Evolutionary conservation across 345 rosid species (phyloP).

Genomic region (Eucalyptus paniculata): DNA sequence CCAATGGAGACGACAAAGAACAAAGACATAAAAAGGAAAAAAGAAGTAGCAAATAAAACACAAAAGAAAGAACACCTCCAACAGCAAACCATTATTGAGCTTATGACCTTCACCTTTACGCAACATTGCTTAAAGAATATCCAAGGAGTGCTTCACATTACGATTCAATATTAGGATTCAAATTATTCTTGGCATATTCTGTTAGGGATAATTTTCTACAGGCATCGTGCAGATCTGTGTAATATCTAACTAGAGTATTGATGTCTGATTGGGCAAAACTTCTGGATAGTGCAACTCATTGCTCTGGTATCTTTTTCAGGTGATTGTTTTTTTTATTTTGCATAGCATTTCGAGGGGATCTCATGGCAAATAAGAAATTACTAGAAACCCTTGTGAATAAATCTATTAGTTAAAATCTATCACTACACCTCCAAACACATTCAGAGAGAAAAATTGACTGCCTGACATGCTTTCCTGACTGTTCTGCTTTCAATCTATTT

Average conservation of each 20-base stretch:
- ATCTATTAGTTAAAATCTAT: not conserved
- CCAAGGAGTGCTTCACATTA: not conserved
- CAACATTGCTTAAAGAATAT: not conserved
- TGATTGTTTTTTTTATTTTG: not conserved
- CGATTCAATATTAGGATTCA: not conserved
- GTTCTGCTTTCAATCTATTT: not conserved
- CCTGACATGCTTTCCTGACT: not conserved
- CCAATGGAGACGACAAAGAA: not conserved
- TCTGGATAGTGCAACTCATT: not conserved
- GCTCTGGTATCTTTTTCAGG: not conserved
- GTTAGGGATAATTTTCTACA: not conserved
- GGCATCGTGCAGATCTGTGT: not conserved
- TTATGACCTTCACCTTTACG: not conserved
- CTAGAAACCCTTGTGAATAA: not conserved
- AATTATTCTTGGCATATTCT: not conserved
- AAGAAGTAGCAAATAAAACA: not conserved
- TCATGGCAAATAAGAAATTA: not conserved
- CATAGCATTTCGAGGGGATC: not conserved
- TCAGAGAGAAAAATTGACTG: not conserved
- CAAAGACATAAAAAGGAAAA: not conserved
- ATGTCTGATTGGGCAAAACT: not conserved
- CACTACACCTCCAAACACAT: not conserved
- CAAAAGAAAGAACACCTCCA: not conserved
- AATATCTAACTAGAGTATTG: not conserved
- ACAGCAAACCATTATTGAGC: not conserved